Evolutionary conservation across 352 stramenopile genomes (phyloP).

Genomic region (Globisporangium camurandrum): DNA sequence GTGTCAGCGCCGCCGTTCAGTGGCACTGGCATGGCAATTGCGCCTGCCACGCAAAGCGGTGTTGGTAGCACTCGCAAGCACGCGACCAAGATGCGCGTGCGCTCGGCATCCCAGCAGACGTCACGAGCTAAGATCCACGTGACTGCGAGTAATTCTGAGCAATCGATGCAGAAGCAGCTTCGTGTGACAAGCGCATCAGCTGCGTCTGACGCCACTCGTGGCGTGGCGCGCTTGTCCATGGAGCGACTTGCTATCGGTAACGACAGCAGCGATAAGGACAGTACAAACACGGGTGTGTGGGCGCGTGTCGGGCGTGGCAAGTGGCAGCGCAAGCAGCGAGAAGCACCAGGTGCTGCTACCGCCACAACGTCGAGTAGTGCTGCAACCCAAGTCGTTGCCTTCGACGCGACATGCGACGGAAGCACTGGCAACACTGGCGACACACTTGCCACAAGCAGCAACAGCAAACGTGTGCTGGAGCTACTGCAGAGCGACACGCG

Average conservation of each 20-base stretch:
- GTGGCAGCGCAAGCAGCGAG: constrained; percentile 13
- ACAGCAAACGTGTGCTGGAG: constrained; percentile 3
- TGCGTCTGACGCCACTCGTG: background rate
- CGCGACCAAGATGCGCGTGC: too few relatives aligned
- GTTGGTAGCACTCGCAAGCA: too few relatives aligned
- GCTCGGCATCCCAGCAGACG: too few relatives aligned
- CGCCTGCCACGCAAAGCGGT: too few relatives aligned
- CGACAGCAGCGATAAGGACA: too few relatives aligned
- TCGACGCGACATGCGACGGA: background rate
- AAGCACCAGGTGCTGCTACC: background rate
- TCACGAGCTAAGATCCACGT: constrained; percentile 3
- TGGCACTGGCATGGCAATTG: background rate
- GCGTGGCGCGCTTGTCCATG: background rate
- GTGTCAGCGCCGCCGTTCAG: background rate
- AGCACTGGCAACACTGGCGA: background rate
- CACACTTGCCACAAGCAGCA: too few relatives aligned
- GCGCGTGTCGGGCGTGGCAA: constrained; percentile 16
- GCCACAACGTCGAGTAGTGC: background rate
- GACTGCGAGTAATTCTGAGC: background rate
- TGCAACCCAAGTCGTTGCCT: constrained; percentile 12
- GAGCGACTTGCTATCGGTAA: constrained; percentile 1
- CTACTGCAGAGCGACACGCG: constrained; percentile 25
- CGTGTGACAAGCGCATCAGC: background rate
- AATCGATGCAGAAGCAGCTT: background rate
- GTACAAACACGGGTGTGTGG: constrained; percentile 14